Evolutionary conservation across 257 asterid species (phyloP).

Genomic region (Capsicum pubescens): DNA sequence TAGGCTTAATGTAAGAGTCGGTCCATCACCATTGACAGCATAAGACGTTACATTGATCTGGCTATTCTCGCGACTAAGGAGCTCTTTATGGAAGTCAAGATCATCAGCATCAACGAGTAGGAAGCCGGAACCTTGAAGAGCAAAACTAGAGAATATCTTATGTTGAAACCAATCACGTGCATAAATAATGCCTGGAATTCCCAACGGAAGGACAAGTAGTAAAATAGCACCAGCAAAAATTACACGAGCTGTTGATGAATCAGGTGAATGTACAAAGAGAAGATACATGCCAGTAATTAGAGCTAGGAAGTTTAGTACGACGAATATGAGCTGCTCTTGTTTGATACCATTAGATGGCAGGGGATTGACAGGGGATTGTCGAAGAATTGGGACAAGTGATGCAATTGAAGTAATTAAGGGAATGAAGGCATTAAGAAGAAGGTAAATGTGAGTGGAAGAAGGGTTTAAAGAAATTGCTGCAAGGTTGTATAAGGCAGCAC

Average conservation of each 20-base stretch:
- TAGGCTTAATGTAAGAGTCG: not conserved
- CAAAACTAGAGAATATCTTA: slow-evolving; percentile 50
- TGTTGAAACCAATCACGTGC: slow-evolving; percentile 68
- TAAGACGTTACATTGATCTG: slow-evolving; percentile 36
- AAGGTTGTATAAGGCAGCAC: slow-evolving; percentile 90
- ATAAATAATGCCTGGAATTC: slow-evolving; percentile 72
- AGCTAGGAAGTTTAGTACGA: slow-evolving; percentile 56
- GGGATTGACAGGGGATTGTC: slow-evolving; percentile 55
- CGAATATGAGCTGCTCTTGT: slow-evolving; percentile 66
- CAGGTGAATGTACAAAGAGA: slow-evolving; percentile 62
- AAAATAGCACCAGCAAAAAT: slow-evolving; percentile 66
- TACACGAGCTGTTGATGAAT: slow-evolving; percentile 38
- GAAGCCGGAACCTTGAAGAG: slow-evolving; percentile 57
- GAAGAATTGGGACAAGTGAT: slow-evolving; percentile 66
- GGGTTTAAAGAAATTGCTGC: slow-evolving; percentile 61
- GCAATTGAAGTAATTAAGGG: slow-evolving; percentile 66
- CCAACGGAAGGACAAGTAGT: slow-evolving; percentile 68
- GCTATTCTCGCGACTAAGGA: slow-evolving; percentile 49
- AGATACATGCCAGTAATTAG: slow-evolving; percentile 77
- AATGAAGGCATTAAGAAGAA: slow-evolving; percentile 73
- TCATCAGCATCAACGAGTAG: slow-evolving; percentile 65
- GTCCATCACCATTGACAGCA: slow-evolving; percentile 28
- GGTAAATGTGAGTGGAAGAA: slow-evolving; percentile 62
- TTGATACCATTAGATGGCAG: slow-evolving; percentile 45
- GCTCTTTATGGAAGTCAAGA: slow-evolving; percentile 65